Evolutionary conservation across 345 rosid genomes (phyloP).

Genomic region (Erysimum cheiranthoides): DNA sequence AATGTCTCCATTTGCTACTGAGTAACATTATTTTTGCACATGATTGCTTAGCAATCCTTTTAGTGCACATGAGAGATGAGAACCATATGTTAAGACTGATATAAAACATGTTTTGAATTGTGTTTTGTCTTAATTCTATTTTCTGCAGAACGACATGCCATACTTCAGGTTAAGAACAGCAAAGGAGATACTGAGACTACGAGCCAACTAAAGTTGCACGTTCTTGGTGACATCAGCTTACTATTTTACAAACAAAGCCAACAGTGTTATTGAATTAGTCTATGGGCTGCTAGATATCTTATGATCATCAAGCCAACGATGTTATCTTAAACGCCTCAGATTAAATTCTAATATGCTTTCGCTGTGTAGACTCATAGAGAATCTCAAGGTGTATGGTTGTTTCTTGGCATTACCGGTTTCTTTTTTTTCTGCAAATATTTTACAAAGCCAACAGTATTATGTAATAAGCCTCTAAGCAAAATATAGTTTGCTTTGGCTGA

Average conservation of each 20-base stretch:
- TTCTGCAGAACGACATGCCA: conserved; percentile 74
- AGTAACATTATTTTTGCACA: background rate
- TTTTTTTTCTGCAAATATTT: background rate
- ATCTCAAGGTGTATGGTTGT: no score
- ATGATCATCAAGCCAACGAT: no score
- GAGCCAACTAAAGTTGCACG: conserved; percentile 61
- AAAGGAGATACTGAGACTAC: conserved; percentile 77
- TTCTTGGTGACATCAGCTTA: background rate
- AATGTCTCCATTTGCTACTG: background rate
- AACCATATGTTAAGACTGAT: conserved; percentile 11
- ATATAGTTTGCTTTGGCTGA: background rate
- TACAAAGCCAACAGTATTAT: conserved; percentile 1
- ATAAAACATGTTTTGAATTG: background rate
- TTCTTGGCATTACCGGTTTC: background rate
- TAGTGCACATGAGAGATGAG: background rate
- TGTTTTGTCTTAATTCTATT: conserved; percentile 6
- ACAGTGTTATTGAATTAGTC: background rate
- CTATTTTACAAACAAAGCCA: background rate
- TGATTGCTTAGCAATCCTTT: background rate
- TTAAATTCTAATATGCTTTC: no score
- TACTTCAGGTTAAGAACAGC: conserved; percentile 87
- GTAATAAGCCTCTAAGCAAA: conserved; percentile 12
- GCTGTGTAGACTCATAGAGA: no score
- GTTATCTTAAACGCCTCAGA: no score
- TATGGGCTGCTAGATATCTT: conserved; percentile 8